Evolutionary conservation across 352 stramenopile species (phyloP).

Genomic region (Globisporangium spiculum): DNA sequence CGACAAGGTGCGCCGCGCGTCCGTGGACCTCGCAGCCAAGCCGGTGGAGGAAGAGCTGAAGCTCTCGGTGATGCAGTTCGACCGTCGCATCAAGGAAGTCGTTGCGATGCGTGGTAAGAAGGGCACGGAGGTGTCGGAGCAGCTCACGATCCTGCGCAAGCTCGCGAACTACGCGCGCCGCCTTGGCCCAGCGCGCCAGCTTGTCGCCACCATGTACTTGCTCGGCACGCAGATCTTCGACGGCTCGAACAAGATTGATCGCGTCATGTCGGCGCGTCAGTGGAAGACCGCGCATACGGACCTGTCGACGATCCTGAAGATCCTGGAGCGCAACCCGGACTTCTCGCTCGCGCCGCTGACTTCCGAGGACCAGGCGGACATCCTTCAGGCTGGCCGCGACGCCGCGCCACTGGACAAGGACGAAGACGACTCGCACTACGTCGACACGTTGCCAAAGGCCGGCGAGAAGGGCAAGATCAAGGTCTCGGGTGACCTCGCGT

Average conservation of each 20-base stretch:
- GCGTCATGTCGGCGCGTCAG: constrained; percentile 73
- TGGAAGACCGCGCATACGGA: constrained; percentile 76
- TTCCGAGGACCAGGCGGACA: constrained; percentile 84
- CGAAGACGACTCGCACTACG: constrained; percentile 85
- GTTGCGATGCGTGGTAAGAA: constrained; percentile 84
- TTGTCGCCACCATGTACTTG: constrained; percentile 82
- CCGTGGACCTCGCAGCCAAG: constrained; percentile 46
- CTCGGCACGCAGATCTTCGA: constrained; percentile 82
- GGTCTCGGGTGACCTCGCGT: constrained; percentile 85
- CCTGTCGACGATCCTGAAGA: constrained; percentile 59
- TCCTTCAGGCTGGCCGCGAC: constrained; percentile 67
- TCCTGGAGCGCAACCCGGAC: constrained; percentile 82
- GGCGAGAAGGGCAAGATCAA: constrained; percentile 81
- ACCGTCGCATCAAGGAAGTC: constrained; percentile 83
- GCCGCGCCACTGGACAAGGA: constrained; percentile 70
- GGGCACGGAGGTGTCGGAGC: constrained; percentile 69
- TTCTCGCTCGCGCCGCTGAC: constrained; percentile 69
- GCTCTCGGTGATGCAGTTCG: constrained; percentile 74
- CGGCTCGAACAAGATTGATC: constrained; percentile 81
- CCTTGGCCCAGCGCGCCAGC: constrained; percentile 69
- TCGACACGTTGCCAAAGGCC: constrained; percentile 66
- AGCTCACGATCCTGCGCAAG: constrained; percentile 70
- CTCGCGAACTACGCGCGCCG: constrained; percentile 77
- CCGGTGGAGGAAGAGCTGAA: constrained; percentile 80
- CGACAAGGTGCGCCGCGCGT: constrained; percentile 52